Base-by-base conservation (phyloP, 805 yeast genomes). In the Wickerhamiella alocasiicola region DNA sequence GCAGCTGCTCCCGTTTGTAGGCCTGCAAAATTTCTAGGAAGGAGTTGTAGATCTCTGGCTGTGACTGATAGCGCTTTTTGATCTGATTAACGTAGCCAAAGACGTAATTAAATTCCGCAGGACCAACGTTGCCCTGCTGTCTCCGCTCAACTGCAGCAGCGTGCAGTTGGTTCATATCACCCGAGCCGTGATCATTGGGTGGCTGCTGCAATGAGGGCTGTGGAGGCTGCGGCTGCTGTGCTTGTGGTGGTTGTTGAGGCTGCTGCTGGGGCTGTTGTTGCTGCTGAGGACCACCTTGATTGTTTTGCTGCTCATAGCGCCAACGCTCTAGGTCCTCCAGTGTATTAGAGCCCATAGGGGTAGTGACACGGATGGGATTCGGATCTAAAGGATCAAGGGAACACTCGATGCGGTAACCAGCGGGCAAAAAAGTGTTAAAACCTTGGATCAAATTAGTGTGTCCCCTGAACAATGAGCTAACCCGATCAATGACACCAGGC, bases 401-500 rank as follows among this genome's bases (percentile, higher is more conserved):
- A 62, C 97, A 91, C 59, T 83, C 94, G 49, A 91, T 87, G 47
- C 79, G 55, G 62, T 85, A 91, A 2, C 98, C 99, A 17, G 94
- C 95, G 1, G 99, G 99, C 50, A 91, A 68, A 57, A 91, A 91
- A 1, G 99, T 88, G 64, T 91, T 91, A 63, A 91, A 93, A 0
- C 99, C 98, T 62, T 91, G 97, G 47, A 91, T 88, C 54, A 91
- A 68, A 41, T 60, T 75, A 1, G 95, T 95, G 60, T 85, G 95
- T 11, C 96, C 97, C 47, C 87, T 74, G 60, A 91, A 91, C 42
- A 91, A 65, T 1, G 81, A 72, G 0, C 95, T 83, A 1, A 91
- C 98, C 44, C 98, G 70, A 59, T 88, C 95, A 56, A 91, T 91
- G 21, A 91, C 99, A 26, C 97, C 99, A 0, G 97, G 98, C 0